These are phyloP conservation scores for Chenopodium album DNA, from an alignment of 148 eudicot species.

Conservation along the genomic window DNA sequence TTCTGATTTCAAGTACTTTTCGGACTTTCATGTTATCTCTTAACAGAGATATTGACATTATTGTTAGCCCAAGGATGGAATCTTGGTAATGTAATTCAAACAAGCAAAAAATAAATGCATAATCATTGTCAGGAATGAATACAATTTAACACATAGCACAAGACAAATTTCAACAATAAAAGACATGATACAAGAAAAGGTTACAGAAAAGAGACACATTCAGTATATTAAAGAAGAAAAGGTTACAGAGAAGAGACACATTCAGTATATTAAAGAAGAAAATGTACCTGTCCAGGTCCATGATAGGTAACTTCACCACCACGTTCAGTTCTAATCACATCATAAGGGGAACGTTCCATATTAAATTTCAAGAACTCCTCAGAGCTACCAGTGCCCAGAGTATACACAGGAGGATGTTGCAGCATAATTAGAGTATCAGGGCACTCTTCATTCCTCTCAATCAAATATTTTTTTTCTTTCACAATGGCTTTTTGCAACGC, in stretches of 20 bases:
- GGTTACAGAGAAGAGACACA: no score
- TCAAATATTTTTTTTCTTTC: slow-evolving; percentile 53
- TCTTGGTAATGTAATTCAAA: neutral
- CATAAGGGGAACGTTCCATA: slow-evolving; percentile 52
- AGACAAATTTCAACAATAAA: neutral
- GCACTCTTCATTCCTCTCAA: slow-evolving; percentile 49
- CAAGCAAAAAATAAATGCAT: neutral
- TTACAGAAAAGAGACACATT: neutral
- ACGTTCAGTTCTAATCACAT: slow-evolving; percentile 75
- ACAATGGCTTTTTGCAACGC: slow-evolving; percentile 79
- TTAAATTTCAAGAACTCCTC: slow-evolving; percentile 68
- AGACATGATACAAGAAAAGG: neutral
- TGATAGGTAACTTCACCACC: slow-evolving; percentile 99
- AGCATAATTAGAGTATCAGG: slow-evolving; percentile 65
- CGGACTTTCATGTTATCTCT: neutral
- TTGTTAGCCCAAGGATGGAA: neutral
- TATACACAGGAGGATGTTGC: slow-evolving; percentile 89
- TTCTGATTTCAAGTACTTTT: neutral
- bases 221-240: neutral
- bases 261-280: neutral
- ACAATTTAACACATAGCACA: neutral
- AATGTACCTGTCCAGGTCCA: slow-evolving; percentile 94
- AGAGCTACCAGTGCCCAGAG: slow-evolving; percentile 87
- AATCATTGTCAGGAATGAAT: neutral
- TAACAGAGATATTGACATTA: neutral